Conservation (phyloP, 768 basidiomycete species). For the Collybia sp. region DNA sequence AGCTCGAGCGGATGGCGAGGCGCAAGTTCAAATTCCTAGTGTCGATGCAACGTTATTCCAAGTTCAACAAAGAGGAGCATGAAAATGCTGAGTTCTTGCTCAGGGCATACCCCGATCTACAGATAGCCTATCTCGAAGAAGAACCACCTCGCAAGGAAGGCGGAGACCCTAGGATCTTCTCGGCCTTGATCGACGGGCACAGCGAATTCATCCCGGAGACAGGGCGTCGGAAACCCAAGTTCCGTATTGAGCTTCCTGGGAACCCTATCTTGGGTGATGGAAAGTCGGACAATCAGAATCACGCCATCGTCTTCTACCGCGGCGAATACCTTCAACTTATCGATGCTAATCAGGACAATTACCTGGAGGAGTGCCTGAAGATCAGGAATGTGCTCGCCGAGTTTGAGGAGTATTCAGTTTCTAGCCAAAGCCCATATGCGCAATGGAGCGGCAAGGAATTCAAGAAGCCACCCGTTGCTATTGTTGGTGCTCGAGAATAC, state of each 20-base stretch:
- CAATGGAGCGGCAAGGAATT: slow-evolving; percentile 89
- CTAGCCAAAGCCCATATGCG: slow-evolving; percentile 87
- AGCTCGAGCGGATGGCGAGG: slow-evolving; percentile 95
- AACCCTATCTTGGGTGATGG: slow-evolving; percentile 99
- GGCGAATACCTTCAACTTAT: slow-evolving; percentile 99
- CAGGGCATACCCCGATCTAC: slow-evolving; percentile 96
- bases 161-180: slow-evolving; percentile 93
- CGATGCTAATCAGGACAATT: slow-evolving; percentile 99
- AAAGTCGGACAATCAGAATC: slow-evolving; percentile 99
- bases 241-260: slow-evolving; percentile 96
- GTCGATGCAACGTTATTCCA: slow-evolving; percentile 98
- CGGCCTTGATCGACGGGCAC: slow-evolving; percentile 95
- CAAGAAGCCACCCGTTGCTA: slow-evolving; percentile 85
- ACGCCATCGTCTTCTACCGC: slow-evolving; percentile 98
- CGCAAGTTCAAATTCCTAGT: slow-evolving; percentile 99
- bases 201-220: slow-evolving; percentile 91
- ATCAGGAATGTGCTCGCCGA: slow-evolving; percentile 97
- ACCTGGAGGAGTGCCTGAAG: slow-evolving; percentile 98
- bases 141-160: slow-evolving; percentile 92
- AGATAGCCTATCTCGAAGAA: slow-evolving; percentile 98
- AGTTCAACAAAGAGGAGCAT: slow-evolving; percentile 99
- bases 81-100: slow-evolving; percentile 98
- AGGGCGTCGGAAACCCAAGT: slow-evolving; percentile 89
- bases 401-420: slow-evolving; percentile 89
- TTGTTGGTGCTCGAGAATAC: slow-evolving; percentile 98